Evolutionary conservation across 1,139 yeast species (phyloP).

Genomic region (Geotrichum aggregatum): DNA sequence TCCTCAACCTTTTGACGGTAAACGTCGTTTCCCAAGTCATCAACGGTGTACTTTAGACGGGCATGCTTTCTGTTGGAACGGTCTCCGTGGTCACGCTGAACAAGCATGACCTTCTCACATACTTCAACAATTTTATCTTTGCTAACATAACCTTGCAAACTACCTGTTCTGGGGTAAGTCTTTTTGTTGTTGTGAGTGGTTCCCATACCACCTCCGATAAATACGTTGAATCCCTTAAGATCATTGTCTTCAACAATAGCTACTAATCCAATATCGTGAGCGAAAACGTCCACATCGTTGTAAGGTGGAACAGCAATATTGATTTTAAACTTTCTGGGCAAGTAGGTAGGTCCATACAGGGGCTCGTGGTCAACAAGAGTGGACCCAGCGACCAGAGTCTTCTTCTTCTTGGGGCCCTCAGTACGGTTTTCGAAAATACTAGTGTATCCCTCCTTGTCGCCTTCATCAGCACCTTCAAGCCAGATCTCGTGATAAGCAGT

Average conservation of each 20-base stretch:
- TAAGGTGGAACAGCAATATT: constrained; percentile 94
- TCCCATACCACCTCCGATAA: constrained; percentile 99
- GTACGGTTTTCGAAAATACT: constrained; percentile 69
- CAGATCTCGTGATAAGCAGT: constrained; percentile 97
- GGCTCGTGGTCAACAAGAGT: constrained; percentile 65
- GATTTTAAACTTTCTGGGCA: constrained; percentile 94
- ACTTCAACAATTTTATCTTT: constrained; percentile 67
- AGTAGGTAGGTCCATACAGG: constrained; percentile 74
- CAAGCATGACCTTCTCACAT: constrained; percentile 88
- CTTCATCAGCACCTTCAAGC: constrained; percentile 81
- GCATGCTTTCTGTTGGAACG: constrained; percentile 97
- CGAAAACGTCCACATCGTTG: constrained; percentile 95
- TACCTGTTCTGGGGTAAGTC: constrained; percentile 94
- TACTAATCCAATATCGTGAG: constrained; percentile 89
- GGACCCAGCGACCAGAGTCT: constrained; percentile 76
- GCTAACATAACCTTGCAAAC: constrained; percentile 71
- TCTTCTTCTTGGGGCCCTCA: constrained; percentile 73
- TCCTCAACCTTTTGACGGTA: constrained; percentile 81
- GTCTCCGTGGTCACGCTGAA: constrained; percentile 94
- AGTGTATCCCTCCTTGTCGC: constrained; percentile 63
- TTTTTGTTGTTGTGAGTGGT: constrained; percentile 93
- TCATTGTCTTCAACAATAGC: constrained; percentile 71
- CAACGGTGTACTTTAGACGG: constrained; percentile 93
- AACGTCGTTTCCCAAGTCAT: constrained; percentile 80
- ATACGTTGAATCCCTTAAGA: constrained; percentile 71